Evolutionary conservation across 352 stramenopile genomes (phyloP).

Genomic region (Pilasporangium apinafurcum): DNA sequence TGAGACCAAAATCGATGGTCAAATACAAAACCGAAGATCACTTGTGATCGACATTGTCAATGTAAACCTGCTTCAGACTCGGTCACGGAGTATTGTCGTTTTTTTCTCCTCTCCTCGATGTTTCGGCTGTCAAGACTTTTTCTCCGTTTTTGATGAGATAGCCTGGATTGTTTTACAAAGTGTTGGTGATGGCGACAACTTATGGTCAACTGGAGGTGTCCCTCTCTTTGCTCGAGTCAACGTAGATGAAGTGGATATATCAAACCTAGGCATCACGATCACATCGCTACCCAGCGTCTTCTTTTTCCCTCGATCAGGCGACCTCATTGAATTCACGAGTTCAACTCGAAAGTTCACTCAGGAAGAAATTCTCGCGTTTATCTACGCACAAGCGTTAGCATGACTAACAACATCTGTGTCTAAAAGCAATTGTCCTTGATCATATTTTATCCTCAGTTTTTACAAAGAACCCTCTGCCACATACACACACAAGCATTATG

Average conservation of each 20-base stretch:
- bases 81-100: conserved; percentile 4
- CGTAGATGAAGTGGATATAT: conserved; percentile 12
- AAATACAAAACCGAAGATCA: too few species aligned
- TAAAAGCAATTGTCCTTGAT: too few species aligned
- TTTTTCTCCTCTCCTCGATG: conserved; percentile 14
- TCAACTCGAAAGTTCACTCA: conserved; percentile 4
- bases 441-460: too few species aligned
- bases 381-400: too few species aligned
- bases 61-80: conserved; percentile 1
- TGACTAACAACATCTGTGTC: too few species aligned
- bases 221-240: conserved; percentile 8
- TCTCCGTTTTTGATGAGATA: conserved; percentile 6
- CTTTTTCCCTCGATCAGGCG: conserved; percentile 1
- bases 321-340: background rate
- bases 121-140: conserved; percentile 8
- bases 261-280: background rate
- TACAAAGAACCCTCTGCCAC: too few species aligned
- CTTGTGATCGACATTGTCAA: too few species aligned
- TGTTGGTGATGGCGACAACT: background rate
- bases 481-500: too few species aligned
- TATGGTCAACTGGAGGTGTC: background rate
- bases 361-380: conserved; percentile 1
- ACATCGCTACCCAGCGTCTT: conserved; percentile 3
- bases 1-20: too few species aligned
- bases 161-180: background rate